Base-by-base conservation (phyloP, 2,329 filamentous ascomycete genomes). In the Hymenoscyphus fructigenus region DNA sequence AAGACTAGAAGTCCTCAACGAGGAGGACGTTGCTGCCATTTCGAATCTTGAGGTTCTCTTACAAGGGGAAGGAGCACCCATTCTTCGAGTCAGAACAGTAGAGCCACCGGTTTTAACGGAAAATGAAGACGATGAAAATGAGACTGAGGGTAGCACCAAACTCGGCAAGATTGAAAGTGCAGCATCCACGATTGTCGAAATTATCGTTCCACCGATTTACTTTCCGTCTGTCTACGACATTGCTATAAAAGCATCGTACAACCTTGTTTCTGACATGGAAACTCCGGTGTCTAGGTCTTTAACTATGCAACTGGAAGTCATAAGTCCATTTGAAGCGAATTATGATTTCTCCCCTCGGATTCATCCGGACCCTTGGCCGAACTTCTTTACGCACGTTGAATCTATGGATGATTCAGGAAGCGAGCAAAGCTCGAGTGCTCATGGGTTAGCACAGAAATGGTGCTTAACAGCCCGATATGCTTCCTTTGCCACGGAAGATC, bases 251-350 rank as follows among this genome's bases (percentile, higher is more conserved):
- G 87, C 90, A 1, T 83, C 87, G 6, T 99, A 99, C 75, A 87
- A 91, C 72, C 82, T 98, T 1, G 81, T 88, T 2, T 91, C 91
- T 5, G 93, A 98, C 74, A 81, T 88, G 0, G 89, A 91, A 60
- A 97, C 93, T 1, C 88, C 90, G 1, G 90, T 98, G 47, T 87
- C 88, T 44, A 94, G 96, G 76, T 86, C 84, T 1, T 79, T 90
- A 26, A 83, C 86, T 0, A 83, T 91, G 47, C 88, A 89, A 61
- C 77, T 98, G 5, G 85, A 87, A 44, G 84, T 97, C 63, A 87
- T 92, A 62, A 89, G 88, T 59, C 92, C 94, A 0, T 98, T 99
- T 72, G 93, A 97, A 78, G 91, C 93, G 17, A 95, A 91, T 73
- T 97, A 96, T 76, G 92, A 96, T 67, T 87, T 98, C 67, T 83